These are phyloP conservation scores for Daldinia vernicosa DNA, from an alignment of 495 filamentous ascomycete genomes.

Conservation along the genomic window DNA sequence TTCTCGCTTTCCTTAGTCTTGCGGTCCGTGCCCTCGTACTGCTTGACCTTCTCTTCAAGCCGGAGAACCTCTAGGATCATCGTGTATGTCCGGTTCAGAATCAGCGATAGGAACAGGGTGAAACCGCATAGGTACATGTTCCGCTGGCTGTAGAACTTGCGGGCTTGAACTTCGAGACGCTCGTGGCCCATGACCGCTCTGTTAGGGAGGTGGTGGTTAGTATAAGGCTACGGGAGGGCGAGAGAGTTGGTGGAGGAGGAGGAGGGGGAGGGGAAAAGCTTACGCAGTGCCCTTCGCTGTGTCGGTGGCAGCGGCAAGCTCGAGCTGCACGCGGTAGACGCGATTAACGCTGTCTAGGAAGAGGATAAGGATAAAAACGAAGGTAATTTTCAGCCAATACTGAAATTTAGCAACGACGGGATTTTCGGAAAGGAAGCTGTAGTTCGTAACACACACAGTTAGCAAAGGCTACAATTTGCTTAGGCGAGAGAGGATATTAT, in stretches of 20 bases:
- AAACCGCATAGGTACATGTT: constrained; percentile 99
- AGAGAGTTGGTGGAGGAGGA: constrained; percentile 13
- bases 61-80: constrained; percentile 96
- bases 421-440: constrained; percentile 81
- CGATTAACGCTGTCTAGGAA: constrained; percentile 99
- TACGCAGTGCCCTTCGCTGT: constrained; percentile 42
- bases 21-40: constrained; percentile 79
- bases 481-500: not conserved
- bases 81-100: constrained; percentile 98
- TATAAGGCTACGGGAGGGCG: not conserved
- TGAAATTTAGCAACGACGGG: constrained; percentile 65
- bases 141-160: constrained; percentile 99
- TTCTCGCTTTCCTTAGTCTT: constrained; percentile 77
- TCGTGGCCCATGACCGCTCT: constrained; percentile 82
- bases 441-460: constrained; percentile 2
- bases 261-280: too few relatives aligned
- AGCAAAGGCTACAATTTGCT: not conserved
- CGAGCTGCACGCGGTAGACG: constrained; percentile 94
- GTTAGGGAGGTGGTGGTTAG: constrained; percentile 27
- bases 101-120: constrained; percentile 97
- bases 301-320: constrained; percentile 71
- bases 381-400: constrained; percentile 80
- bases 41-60: constrained; percentile 91
- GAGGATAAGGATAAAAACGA: constrained; percentile 97
- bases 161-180: constrained; percentile 96